Evolutionary conservation across 495 filamentous ascomycete species (phyloP), one percentile per base, ranked within the genome.

Genomic region (Hypoxylon cercidicola): DNA sequence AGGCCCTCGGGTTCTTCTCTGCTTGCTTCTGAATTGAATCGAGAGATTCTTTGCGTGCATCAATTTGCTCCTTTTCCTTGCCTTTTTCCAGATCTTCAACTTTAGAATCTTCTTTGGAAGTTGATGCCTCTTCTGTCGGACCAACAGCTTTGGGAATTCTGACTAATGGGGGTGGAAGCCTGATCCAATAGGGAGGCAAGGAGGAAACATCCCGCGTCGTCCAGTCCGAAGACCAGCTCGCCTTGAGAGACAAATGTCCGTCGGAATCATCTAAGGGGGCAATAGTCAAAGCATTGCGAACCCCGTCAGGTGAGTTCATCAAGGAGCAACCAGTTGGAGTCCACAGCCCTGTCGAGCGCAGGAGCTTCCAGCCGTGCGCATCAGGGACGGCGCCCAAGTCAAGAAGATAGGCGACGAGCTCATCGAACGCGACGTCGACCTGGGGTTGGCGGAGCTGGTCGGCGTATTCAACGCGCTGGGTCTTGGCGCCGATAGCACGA

Each of bases 361-460:
- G 58, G 61, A 88, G 75, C 28, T 80, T 78, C 78, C 85, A 87
- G 1, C 86, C 87, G 23, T 82, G 83, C 1, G 81, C 65, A 62
- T 85, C 81, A 0, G 86, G 87, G 44, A 87, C 77, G 0, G 86
- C 87, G 1, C 88, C 88, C 2, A 88, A 72, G 69, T 89, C 87
- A 7, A 90, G 72, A 37, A 90, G 71, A 65, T 88, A 89, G 13
- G 76, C 80, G 1, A 89, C 66, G 4, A 89, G 77, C 61, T 85
- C 80, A 41, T 87, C 84, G 59, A 89, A 88, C 18, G 81, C 81
- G 48, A 89, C 79, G 57, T 89, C 87, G 15, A 88, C 88, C 68
- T 90, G 87, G 1, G 87, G 87, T 59, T 87, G 82, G 16, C 82
- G 74, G 43, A 90, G 74, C 71, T 90, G 86, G 55, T 89, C 87